Evolutionary conservation across 2,329 filamentous ascomycete species (phyloP).

Genomic region (Colletotrichum echinochloae): DNA sequence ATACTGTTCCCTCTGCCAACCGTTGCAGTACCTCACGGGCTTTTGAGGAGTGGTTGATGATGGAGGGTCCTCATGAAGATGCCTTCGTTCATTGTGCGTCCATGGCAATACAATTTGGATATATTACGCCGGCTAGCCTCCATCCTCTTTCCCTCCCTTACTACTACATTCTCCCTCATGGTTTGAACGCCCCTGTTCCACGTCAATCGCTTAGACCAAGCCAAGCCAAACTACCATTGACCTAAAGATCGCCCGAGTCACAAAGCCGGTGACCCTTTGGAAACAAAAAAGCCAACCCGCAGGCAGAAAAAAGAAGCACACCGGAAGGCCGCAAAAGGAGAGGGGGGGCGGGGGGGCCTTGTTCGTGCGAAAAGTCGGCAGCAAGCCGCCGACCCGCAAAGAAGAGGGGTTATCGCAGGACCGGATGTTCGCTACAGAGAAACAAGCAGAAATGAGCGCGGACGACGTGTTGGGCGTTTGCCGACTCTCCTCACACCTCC

Average conservation of each 20-base stretch:
- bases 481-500: not conserved
- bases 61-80: not conserved
- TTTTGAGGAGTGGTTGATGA: not conserved
- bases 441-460: not conserved
- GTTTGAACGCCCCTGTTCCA: too few relatives aligned
- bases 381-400: not conserved
- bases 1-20: not conserved
- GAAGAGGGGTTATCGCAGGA: not conserved
- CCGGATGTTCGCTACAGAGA: not conserved
- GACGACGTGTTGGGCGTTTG: not conserved
- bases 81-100: not conserved
- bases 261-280: not conserved
- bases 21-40: not conserved
- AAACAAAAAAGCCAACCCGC: not conserved
- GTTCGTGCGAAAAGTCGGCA: too few relatives aligned
- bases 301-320: not conserved
- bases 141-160: not conserved
- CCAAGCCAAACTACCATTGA: not conserved
- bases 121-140: not conserved
- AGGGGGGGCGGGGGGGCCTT: too few relatives aligned
- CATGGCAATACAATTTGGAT: slow-evolving; percentile 11
- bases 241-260: not conserved
- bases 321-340: not conserved
- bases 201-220: not conserved
- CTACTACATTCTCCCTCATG: not conserved